Percentiles rank a stretch among this genome's conserved stretches.
Evolutionary conservation across 495 filamentous ascomycete species (phyloP).

Genomic region (Lasiosphaeria miniovina): DNA sequence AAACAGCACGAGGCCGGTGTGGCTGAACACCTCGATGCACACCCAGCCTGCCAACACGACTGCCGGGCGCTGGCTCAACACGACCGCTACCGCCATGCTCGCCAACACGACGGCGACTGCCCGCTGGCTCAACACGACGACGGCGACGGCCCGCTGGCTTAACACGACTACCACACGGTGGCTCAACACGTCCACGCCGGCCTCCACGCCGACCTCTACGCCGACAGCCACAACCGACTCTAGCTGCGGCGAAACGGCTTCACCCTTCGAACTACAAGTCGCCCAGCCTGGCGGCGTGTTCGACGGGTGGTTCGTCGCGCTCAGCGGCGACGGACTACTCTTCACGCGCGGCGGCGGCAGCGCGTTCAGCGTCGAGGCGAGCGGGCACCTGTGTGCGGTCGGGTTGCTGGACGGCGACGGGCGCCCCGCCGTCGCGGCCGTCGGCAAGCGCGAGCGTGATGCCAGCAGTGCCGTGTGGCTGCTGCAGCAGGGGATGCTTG

Average conservation of each 20-base stretch:
- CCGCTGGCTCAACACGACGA: conserved; percentile 23
- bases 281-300: conserved; percentile 27
- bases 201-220: conserved; percentile 39
- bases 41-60: conserved; percentile 20
- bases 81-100: conserved; percentile 26
- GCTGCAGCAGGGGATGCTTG: conserved; percentile 1
- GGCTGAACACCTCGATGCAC: conserved; percentile 23
- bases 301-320: conserved; percentile 26
- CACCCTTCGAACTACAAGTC: conserved; percentile 27
- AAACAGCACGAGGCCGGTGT: conserved; percentile 7
- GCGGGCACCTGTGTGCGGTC: conserved; percentile 25
- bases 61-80: conserved; percentile 23
- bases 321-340: conserved; percentile 24
- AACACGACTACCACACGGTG: conserved; percentile 31
- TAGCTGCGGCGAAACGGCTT: conserved; percentile 25
- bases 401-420: conserved; percentile 10
- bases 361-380: conserved; percentile 26
- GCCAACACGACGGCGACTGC: conserved; percentile 14
- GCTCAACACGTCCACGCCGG: conserved; percentile 38
- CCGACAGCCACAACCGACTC: conserved; percentile 25
- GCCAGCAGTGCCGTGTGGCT: conserved; percentile 12
- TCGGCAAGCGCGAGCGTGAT: conserved; percentile 14
- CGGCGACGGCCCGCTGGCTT: conserved; percentile 20
- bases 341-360: conserved; percentile 23
- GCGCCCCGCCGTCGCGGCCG: conserved; percentile 10